These are phyloP conservation scores for Puccinellia tenuiflora DNA, from an alignment of 176 grass and related monocot genomes.

Conservation along the genomic window DNA sequence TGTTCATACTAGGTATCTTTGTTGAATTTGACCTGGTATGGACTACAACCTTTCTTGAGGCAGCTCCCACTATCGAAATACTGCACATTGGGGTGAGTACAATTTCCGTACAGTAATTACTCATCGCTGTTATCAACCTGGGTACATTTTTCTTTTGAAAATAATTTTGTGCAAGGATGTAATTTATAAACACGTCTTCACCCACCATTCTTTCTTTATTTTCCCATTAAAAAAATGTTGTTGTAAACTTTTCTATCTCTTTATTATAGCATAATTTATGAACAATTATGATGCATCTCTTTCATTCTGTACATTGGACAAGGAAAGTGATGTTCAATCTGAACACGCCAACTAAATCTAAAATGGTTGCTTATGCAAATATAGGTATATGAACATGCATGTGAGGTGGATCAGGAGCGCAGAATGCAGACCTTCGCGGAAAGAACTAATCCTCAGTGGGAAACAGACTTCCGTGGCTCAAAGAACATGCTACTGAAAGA, in stretches of 20 bases:
- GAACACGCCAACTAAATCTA: background rate
- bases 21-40: background rate
- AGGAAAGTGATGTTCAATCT: background rate
- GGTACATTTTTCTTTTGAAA: background rate
- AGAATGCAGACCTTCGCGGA: background rate
- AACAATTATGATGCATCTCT: too few relatives aligned
- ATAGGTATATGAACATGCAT: background rate
- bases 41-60: background rate
- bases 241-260: too few relatives aligned
- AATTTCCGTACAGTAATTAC: too few relatives aligned
- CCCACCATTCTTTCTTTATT: background rate
- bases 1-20: background rate
- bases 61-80: background rate
- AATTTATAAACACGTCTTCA: background rate
- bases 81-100: background rate
- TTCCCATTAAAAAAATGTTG: too few relatives aligned
- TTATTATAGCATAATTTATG: too few relatives aligned
- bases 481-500: background rate
- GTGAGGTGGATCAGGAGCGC: background rate
- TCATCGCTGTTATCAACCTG: too few relatives aligned
- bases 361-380: background rate
- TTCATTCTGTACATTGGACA: background rate
- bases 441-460: background rate
- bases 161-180: background rate
- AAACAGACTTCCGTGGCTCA: background rate